Conservation (phyloP, 495 filamentous ascomycete species). For the Staphylotrichum tortipilum region DNA sequence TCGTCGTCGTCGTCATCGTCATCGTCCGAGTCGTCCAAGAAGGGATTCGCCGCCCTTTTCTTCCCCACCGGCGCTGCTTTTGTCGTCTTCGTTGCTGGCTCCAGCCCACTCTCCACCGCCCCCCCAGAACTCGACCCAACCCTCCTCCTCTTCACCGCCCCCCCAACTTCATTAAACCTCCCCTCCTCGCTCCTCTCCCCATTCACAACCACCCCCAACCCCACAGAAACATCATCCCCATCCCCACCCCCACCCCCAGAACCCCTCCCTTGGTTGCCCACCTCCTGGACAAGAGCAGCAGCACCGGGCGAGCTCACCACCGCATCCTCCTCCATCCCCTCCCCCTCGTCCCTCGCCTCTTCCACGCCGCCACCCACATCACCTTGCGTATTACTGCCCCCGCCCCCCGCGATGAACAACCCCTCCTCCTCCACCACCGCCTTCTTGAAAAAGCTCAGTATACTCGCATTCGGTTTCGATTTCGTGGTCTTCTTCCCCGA, state of each 20-base stretch:
- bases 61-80: conserved; percentile 5
- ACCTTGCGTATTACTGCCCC: no score
- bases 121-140: conserved; percentile 13
- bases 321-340: background rate
- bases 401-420: conserved; percentile 22
- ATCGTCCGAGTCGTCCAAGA: conserved; percentile 23
- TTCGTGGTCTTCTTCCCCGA: conserved; percentile 14
- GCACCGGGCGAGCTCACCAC: no score
- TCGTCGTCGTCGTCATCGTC: conserved; percentile 17
- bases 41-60: conserved; percentile 19
- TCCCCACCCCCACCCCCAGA: background rate
- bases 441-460: conserved; percentile 78
- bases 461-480: conserved; percentile 54
- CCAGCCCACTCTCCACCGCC: background rate
- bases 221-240: conserved; percentile 7
- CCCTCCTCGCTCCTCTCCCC: conserved; percentile 15
- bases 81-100: background rate
- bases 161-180: conserved; percentile 46
- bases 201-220: background rate
- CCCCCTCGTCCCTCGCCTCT: background rate
- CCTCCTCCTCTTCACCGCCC: conserved; percentile 40
- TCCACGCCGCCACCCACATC: background rate
- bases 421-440: conserved; percentile 35
- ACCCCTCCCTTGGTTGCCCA: no score
- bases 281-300: no score